These are phyloP conservation scores for Yamadazyma paraphyllophila DNA, from an alignment of 805 yeast genomes.

Conservation along the genomic window DNA sequence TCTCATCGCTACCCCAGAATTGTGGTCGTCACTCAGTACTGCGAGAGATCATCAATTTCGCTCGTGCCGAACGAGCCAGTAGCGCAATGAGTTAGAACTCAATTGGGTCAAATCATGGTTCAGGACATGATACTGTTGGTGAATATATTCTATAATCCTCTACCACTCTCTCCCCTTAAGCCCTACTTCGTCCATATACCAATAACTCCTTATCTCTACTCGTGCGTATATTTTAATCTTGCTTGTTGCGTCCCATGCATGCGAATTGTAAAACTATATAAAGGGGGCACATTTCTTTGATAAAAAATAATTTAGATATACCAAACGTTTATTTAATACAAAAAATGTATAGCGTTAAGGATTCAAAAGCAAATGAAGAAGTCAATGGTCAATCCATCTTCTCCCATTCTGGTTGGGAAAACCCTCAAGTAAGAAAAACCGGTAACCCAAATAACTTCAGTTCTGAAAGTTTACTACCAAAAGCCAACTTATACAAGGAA, in stretches of 20 bases:
- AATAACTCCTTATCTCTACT: background rate
- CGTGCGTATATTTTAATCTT: background rate
- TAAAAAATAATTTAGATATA: background rate
- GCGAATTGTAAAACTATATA: conserved; percentile 8
- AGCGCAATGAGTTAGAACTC: background rate
- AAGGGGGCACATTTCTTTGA: conserved; percentile 7
- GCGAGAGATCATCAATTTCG: background rate
- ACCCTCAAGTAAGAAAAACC: conserved; percentile 12
- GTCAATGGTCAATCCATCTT: conserved; percentile 16
- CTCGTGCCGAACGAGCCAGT: background rate
- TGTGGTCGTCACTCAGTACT: background rate
- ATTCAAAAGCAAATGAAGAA: conserved; percentile 7
- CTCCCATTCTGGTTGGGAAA: conserved; percentile 15
- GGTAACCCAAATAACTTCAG: conserved; percentile 15
- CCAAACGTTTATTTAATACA: background rate
- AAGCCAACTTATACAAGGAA: conserved; percentile 16
- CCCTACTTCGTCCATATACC: background rate
- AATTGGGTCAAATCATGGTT: too few species aligned
- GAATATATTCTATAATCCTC: too few species aligned
- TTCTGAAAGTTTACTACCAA: conserved; percentile 15
- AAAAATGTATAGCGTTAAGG: conserved; percentile 8
- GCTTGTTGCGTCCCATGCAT: conserved; percentile 2
- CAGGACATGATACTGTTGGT: too few species aligned
- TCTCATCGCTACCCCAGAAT: background rate
- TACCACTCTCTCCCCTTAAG: background rate